These are phyloP conservation scores for Pichia cephalocereana DNA, from an alignment of 805 yeast species.

Conservation along the genomic window DNA sequence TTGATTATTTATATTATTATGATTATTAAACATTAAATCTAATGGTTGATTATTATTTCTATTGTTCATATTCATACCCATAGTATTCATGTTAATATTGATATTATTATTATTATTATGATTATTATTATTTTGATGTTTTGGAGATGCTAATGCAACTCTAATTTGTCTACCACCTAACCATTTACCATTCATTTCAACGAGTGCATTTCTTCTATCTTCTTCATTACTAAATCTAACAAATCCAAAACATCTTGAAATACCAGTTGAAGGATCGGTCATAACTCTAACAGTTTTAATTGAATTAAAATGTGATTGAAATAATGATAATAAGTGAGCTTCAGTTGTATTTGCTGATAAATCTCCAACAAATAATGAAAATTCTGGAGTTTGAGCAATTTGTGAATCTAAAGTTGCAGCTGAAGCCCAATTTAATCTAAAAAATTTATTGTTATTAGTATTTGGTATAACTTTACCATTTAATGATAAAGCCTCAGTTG, in stretches of 20 bases:
- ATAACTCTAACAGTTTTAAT: slow-evolving; percentile 76
- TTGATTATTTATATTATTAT: neutral
- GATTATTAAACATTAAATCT: slow-evolving; percentile 9
- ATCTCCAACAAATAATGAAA: slow-evolving; percentile 75
- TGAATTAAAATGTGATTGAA: slow-evolving; percentile 55
- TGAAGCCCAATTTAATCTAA: slow-evolving; percentile 76
- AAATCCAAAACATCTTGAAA: slow-evolving; percentile 73
- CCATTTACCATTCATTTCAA: slow-evolving; percentile 74
- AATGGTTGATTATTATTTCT: slow-evolving; percentile 3
- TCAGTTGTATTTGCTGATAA: slow-evolving; percentile 71
- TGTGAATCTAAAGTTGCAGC: slow-evolving; percentile 71
- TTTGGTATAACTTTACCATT: slow-evolving; percentile 63
- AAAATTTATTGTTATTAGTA: slow-evolving; percentile 43
- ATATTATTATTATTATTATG: slow-evolving; percentile 7
- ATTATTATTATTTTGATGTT: slow-evolving; percentile 30
- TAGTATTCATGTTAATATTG: slow-evolving; percentile 17
- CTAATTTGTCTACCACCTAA: slow-evolving; percentile 69
- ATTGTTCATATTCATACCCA: neutral
- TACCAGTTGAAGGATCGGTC: slow-evolving; percentile 77
- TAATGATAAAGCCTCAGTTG: slow-evolving; percentile 55
- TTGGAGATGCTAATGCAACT: slow-evolving; percentile 74
- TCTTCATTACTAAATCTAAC: slow-evolving; percentile 64
- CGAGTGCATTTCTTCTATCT: slow-evolving; percentile 58
- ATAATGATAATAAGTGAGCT: slow-evolving; percentile 64
- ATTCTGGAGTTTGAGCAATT: slow-evolving; percentile 67